These are phyloP conservation scores for Pezicula radicicola DNA, from an alignment of 2,329 filamentous ascomycete species.

Conservation along the genomic window DNA sequence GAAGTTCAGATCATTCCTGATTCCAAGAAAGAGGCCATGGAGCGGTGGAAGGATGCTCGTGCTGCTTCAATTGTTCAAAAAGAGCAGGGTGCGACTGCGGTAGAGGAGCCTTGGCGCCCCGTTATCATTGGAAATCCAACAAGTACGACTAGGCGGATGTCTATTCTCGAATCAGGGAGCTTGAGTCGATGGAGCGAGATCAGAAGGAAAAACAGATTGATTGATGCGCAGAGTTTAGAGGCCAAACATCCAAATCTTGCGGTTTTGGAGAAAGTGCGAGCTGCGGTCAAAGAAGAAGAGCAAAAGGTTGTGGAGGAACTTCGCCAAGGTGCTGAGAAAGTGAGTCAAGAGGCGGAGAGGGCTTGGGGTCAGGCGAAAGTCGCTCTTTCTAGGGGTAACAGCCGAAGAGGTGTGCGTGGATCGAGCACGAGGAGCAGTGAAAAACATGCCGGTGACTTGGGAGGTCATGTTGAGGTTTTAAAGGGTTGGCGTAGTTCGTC, in stretches of 20 bases:
- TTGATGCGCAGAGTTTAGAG: constrained; percentile 39
- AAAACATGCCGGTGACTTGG: not conserved
- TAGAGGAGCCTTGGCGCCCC: constrained; percentile 58
- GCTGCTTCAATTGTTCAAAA: constrained; percentile 42
- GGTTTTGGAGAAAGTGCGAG: constrained; percentile 17
- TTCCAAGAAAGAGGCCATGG: constrained; percentile 53
- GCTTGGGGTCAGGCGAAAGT: not conserved
- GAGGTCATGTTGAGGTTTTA: not conserved
- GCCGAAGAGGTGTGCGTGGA: not conserved
- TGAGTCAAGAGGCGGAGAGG: not conserved
- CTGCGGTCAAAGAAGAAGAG: constrained; percentile 18
- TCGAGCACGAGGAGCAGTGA: not conserved
- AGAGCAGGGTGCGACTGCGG: constrained; percentile 21
- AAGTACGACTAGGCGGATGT: constrained; percentile 66
- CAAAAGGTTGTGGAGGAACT: constrained; percentile 9
- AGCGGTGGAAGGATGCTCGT: constrained; percentile 46
- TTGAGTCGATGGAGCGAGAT: constrained; percentile 74
- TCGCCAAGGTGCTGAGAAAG: not conserved
- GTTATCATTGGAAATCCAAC: constrained; percentile 70
- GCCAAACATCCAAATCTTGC: constrained; percentile 27
- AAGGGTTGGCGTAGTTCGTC: not conserved
- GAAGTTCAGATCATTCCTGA: constrained; percentile 67
- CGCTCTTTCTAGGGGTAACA: not conserved
- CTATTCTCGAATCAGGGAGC: constrained; percentile 65
- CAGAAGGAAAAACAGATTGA: constrained; percentile 53